Percentiles rank a stretch among this genome's conserved stretches.
phyloP scores from a whole-genome alignment of 805 yeast species.

The Kockiozyma suomiensis region DNA sequence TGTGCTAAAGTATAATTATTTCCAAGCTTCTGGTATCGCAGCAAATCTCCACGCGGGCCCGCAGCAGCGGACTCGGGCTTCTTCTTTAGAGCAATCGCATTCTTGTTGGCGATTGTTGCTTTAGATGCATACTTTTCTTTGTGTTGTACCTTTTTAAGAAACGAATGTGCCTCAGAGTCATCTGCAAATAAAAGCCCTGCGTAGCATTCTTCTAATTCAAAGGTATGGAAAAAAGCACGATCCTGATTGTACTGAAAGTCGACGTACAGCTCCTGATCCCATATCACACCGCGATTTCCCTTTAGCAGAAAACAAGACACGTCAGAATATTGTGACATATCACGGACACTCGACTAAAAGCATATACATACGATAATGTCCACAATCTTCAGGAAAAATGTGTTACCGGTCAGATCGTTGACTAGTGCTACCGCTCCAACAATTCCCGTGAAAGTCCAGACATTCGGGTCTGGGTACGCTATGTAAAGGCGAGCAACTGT shows the following conservation, averaged over 20 bases:
- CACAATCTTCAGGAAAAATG: constrained; percentile 85
- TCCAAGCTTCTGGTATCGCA: constrained; percentile 31
- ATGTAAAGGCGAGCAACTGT: constrained; percentile 87
- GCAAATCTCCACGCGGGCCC: constrained; percentile 63
- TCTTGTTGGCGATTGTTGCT: constrained; percentile 80
- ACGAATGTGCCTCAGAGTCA: constrained; percentile 81
- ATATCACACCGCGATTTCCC: constrained; percentile 82
- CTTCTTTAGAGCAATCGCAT: constrained; percentile 79
- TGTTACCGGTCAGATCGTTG: constrained; percentile 92
- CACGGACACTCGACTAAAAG: no score
- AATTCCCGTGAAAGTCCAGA: constrained; percentile 88
- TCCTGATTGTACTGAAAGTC: constrained; percentile 91
- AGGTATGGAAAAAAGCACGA: constrained; percentile 90
- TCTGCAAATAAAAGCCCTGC: constrained; percentile 90
- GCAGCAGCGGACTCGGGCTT: constrained; percentile 46
- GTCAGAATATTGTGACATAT: no score
- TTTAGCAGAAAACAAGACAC: constrained; percentile 25
- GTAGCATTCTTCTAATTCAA: constrained; percentile 87
- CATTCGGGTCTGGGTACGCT: constrained; percentile 79
- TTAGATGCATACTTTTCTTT: constrained; percentile 85
- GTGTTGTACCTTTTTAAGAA: constrained; percentile 71
- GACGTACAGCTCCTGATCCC: constrained; percentile 96
- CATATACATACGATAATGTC: constrained; percentile 56
- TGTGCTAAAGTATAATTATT: constrained; percentile 45
- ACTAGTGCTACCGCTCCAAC: constrained; percentile 85